Conservation (phyloP, 768 basidiomycete species). For the Pulveroboletus sp. region DNA sequence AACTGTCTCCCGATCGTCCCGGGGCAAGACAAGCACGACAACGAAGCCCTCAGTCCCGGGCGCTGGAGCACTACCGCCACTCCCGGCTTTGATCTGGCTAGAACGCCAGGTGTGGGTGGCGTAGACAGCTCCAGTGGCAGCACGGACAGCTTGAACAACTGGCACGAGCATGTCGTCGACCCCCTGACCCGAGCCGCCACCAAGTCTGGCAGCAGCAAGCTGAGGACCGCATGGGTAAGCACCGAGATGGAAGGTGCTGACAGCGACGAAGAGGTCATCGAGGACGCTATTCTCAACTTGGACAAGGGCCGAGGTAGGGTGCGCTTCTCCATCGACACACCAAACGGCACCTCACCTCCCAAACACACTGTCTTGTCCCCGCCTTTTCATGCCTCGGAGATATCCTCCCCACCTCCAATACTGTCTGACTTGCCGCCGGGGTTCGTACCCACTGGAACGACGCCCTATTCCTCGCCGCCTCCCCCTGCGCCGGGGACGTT, state of each 20-base stretch:
- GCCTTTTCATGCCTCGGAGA: constrained; percentile 4
- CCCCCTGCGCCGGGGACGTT: background rate
- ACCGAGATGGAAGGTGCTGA: constrained; percentile 38
- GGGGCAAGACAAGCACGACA: constrained; percentile 28
- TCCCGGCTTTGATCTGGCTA: constrained; percentile 47
- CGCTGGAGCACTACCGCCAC: constrained; percentile 77
- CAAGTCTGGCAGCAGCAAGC: constrained; percentile 17
- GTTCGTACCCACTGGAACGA: constrained; percentile 25
- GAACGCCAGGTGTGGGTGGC: constrained; percentile 18
- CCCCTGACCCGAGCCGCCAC: constrained; percentile 24
- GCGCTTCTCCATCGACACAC: constrained; percentile 17
- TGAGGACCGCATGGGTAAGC: constrained; percentile 37
- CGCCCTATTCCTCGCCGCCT: constrained; percentile 14
- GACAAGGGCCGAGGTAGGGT: constrained; percentile 7
- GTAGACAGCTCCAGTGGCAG: constrained; percentile 12
- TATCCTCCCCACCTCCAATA: constrained; percentile 15
- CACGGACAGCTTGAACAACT: constrained; percentile 22
- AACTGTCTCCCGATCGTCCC: constrained; percentile 25
- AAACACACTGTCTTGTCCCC: constrained; percentile 10
- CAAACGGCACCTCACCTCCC: constrained; percentile 14
- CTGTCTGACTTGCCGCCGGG: constrained; percentile 26
- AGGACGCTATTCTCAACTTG: constrained; percentile 14
- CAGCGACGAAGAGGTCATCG: constrained; percentile 26
- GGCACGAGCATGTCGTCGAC: constrained; percentile 30
- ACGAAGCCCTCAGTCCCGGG: constrained; percentile 43